Evolutionary conservation across 176 grass and related monocot species (phyloP).

Genomic region (Tillandsia leiboldiana): DNA sequence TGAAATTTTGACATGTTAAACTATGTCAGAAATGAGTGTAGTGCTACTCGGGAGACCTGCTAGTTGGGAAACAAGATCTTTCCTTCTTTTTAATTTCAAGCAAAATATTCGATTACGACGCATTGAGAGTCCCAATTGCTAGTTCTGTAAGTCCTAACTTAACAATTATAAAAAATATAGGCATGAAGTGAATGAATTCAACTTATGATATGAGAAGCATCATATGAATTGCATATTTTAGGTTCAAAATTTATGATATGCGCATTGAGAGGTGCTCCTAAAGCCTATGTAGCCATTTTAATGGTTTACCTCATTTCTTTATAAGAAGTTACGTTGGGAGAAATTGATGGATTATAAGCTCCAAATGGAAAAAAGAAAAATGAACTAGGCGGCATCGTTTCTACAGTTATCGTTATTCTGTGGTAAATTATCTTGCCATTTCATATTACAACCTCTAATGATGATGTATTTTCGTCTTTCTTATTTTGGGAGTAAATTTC

Average conservation of each 20-base stretch:
- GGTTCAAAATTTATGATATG: neutral
- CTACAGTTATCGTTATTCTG: neutral
- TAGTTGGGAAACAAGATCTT: no score
- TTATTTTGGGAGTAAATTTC: neutral
- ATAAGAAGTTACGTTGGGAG: neutral
- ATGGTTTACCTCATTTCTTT: neutral
- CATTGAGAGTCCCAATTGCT: no score
- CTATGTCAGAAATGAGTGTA: no score
- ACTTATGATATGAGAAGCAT: neutral
- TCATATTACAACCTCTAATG: neutral
- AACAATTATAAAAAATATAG: no score
- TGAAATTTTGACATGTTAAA: no score
- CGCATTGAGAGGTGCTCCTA: neutral
- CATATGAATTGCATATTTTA: neutral
- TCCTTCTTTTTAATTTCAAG: no score
- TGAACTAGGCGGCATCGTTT: neutral
- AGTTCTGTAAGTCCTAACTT: no score
- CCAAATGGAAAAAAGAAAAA: neutral
- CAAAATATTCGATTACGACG: no score
- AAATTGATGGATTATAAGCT: neutral
- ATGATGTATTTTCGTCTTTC: neutral
- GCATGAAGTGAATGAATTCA: no score
- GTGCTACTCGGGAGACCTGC: no score
- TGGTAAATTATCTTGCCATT: neutral
- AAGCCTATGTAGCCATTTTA: neutral